Percentiles rank a stretch among this genome's conserved stretches.
phyloP scores from a whole-genome alignment of 768 basidiomycete genomes.

The Lentinula detonsa region DNA sequence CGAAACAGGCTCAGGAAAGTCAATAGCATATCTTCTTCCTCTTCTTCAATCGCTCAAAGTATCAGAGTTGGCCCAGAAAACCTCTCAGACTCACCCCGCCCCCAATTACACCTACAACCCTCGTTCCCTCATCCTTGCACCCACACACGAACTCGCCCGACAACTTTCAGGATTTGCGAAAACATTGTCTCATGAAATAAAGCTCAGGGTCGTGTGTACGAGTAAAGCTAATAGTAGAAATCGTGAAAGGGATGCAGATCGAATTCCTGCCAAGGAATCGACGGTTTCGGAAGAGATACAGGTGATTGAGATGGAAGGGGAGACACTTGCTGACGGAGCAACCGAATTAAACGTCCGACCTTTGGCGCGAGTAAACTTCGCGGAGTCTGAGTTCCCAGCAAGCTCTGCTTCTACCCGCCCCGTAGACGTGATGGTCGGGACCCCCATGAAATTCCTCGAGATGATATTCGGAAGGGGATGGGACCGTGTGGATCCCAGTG shows the following conservation, averaged over 20 bases:
- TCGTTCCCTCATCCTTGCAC: constrained; percentile 75
- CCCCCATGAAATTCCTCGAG: constrained; percentile 58
- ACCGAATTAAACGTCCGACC: constrained; percentile 21
- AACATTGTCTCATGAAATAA: constrained; percentile 62
- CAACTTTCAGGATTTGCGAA: constrained; percentile 77
- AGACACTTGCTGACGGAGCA: constrained; percentile 7
- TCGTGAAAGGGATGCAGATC: constrained; percentile 32
- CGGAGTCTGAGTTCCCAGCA: neutral
- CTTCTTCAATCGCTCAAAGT: constrained; percentile 73
- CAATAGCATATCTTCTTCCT: constrained; percentile 84
- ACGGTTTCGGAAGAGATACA: neutral
- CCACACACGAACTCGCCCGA: constrained; percentile 84
- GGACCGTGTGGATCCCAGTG: constrained; percentile 28
- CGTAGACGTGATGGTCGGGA: constrained; percentile 60
- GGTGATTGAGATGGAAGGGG: constrained; percentile 18
- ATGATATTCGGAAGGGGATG: constrained; percentile 49
- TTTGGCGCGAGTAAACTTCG: neutral
- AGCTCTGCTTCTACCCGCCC: constrained; percentile 11
- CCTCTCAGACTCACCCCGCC: neutral
- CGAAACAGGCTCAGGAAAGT: constrained; percentile 91
- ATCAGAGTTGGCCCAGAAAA: constrained; percentile 35
- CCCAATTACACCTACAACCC: constrained; percentile 44
- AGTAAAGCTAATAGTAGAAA: constrained; percentile 51
- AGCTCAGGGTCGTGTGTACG: constrained; percentile 69
- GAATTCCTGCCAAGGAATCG: constrained; percentile 35